These are phyloP conservation scores for Amphirosellinia nigrospora DNA, from an alignment of 495 filamentous ascomycete species.

Conservation along the genomic window DNA sequence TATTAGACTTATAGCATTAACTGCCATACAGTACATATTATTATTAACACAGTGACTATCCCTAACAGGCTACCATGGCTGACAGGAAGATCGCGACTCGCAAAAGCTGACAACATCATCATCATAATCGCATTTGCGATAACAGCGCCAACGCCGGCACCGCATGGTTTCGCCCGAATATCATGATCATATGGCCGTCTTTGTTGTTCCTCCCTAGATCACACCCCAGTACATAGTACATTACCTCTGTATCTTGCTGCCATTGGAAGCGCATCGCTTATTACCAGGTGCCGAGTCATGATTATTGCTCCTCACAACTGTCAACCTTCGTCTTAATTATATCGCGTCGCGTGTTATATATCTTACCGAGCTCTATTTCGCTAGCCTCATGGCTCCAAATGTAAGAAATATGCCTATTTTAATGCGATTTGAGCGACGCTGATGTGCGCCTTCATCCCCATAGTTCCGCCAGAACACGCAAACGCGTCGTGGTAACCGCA, in stretches of 20 bases:
- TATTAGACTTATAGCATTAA: no score
- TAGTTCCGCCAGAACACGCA: conserved; percentile 51
- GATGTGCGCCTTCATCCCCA: not conserved
- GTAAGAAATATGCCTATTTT: not conserved
- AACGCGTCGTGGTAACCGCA: conserved; percentile 73
- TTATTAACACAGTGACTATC: not conserved
- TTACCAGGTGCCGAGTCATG: not conserved
- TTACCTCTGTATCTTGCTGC: not conserved
- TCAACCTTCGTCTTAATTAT: not conserved
- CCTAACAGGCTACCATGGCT: no score
- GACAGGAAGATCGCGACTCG: no score
- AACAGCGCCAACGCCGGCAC: not conserved
- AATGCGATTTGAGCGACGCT: not conserved
- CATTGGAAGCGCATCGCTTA: not conserved
- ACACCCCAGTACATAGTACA: not conserved
- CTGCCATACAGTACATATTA: not conserved
- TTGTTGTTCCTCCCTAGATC: not conserved
- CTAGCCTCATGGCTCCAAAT: conserved; percentile 10
- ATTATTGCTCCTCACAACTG: not conserved
- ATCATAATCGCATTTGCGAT: conserved; percentile 11
- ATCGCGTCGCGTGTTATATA: conserved; percentile 4
- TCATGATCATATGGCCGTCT: not conserved
- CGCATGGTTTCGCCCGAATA: not conserved
- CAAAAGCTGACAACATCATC: not conserved
- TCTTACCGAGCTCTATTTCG: not conserved